Evolutionary conservation across 2,329 filamentous ascomycete species (phyloP).

Genomic region (Cordyceps pruinosa): DNA sequence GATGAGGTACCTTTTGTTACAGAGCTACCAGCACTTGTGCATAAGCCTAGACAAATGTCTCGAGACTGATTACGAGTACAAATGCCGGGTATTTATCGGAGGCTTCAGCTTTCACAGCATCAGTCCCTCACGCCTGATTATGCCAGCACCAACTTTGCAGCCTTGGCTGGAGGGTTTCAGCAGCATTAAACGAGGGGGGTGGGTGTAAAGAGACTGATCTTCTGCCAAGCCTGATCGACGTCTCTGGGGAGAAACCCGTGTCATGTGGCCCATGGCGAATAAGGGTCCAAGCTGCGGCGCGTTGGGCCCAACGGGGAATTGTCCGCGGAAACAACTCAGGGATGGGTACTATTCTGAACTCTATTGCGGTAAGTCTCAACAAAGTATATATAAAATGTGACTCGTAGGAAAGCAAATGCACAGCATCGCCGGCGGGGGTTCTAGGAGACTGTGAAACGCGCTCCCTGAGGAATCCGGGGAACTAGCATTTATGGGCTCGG

Average conservation of each 20-base stretch:
- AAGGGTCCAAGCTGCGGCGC: background rate
- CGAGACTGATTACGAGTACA: no score
- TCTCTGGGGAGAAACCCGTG: background rate
- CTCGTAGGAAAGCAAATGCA: no score
- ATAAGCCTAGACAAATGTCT: no score
- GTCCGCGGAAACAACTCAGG: no score
- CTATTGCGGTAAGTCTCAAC: background rate
- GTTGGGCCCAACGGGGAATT: background rate
- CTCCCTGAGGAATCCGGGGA: no score
- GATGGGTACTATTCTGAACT: background rate
- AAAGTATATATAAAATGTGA: no score
- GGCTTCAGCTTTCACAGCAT: background rate
- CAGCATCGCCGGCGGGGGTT: no score
- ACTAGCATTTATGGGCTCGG: no score
- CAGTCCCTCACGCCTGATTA: background rate
- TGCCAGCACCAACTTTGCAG: background rate
- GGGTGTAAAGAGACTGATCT: background rate
- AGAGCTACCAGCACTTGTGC: no score
- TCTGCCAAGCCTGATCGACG: background rate
- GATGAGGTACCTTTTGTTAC: no score
- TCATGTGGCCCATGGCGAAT: background rate
- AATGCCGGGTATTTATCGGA: background rate
- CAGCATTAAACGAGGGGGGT: background rate
- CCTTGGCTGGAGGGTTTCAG: background rate
- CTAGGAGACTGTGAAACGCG: no score